These are phyloP conservation scores for Gautieria morchelliformis DNA, from an alignment of 768 basidiomycete species.

Conservation along the genomic window DNA sequence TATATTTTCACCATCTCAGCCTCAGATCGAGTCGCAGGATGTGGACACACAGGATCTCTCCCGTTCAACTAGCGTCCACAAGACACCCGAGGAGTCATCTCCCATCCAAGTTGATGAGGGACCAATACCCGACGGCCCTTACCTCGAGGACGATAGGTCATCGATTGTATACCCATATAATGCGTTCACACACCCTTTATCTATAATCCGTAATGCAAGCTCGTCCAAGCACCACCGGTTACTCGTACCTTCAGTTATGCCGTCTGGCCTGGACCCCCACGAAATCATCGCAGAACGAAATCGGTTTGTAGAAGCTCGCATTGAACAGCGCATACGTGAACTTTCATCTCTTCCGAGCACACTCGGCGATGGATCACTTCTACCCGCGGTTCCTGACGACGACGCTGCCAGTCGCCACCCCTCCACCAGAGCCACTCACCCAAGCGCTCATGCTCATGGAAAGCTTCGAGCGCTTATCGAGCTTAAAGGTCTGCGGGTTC, in stretches of 20 bases:
- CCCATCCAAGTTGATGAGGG: constrained; percentile 14
- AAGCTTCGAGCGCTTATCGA: constrained; percentile 89
- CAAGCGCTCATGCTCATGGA: constrained; percentile 58
- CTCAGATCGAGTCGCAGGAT: constrained; percentile 41
- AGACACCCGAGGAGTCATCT: constrained; percentile 4
- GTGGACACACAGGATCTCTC: constrained; percentile 1
- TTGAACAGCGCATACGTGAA: constrained; percentile 82
- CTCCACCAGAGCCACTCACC: constrained; percentile 30
- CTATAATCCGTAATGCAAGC: constrained; percentile 50
- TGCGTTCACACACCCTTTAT: constrained; percentile 64
- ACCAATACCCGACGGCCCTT: constrained; percentile 57
- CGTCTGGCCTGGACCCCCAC: constrained; percentile 85
- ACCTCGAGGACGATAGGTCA: constrained; percentile 68
- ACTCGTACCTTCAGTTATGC: constrained; percentile 84
- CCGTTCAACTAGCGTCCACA: constrained; percentile 1
- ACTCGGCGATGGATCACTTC: constrained; percentile 68
- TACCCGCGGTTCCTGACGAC: constrained; percentile 29
- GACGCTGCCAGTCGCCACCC: constrained; percentile 17
- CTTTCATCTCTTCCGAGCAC: constrained; percentile 72
- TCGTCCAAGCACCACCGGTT: constrained; percentile 71
- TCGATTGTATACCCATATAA: constrained; percentile 91
- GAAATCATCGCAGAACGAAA: constrained; percentile 88
- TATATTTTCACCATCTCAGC: constrained; percentile 52
- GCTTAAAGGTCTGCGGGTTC: constrained; percentile 77
- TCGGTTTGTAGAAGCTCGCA: constrained; percentile 79